These are phyloP conservation scores for Strigomonas culicis DNA, from an alignment of 208 protist genomes.

Conservation along the genomic window DNA sequence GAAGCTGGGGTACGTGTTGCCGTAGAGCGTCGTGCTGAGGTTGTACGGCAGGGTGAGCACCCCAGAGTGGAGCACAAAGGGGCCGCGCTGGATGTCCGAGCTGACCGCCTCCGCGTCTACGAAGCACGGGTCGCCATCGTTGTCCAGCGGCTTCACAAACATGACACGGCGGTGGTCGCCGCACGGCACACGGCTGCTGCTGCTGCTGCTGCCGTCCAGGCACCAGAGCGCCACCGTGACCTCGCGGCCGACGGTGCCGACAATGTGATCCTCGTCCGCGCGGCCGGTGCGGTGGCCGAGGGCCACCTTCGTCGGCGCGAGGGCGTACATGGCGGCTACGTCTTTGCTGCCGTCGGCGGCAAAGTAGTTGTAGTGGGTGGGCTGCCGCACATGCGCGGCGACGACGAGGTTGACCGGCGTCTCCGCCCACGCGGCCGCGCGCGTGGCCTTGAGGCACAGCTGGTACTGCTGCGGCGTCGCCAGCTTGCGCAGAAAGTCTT, in stretches of 20 bases:
- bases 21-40: conserved; percentile 22
- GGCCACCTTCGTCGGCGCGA: conserved; percentile 62
- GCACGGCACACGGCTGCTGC: conserved; percentile 32
- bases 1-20: conserved; percentile 38
- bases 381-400: conserved; percentile 31
- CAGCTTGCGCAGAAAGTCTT: conserved; percentile 38
- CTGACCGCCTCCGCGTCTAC: conserved; percentile 43
- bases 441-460: conserved; percentile 65
- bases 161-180: conserved; percentile 50
- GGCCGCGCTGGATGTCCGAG: conserved; percentile 35
- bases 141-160: conserved; percentile 66
- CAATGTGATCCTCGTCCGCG: conserved; percentile 44
- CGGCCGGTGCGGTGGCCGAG: conserved; percentile 41
- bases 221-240: conserved; percentile 56
- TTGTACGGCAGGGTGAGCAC: conserved; percentile 47
- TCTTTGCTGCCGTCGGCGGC: conserved; percentile 55
- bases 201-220: conserved; percentile 10
- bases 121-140: conserved; percentile 64
- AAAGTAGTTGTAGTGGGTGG: conserved; percentile 57
- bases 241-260: conserved; percentile 47
- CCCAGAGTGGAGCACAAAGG: conserved; percentile 50
- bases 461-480: conserved; percentile 31
- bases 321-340: conserved; percentile 35
- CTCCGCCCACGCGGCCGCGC: conserved; percentile 37
- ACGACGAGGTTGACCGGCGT: conserved; percentile 45